Conservation (phyloP, 768 basidiomycete genomes). For the Mycena capillaripes region DNA sequence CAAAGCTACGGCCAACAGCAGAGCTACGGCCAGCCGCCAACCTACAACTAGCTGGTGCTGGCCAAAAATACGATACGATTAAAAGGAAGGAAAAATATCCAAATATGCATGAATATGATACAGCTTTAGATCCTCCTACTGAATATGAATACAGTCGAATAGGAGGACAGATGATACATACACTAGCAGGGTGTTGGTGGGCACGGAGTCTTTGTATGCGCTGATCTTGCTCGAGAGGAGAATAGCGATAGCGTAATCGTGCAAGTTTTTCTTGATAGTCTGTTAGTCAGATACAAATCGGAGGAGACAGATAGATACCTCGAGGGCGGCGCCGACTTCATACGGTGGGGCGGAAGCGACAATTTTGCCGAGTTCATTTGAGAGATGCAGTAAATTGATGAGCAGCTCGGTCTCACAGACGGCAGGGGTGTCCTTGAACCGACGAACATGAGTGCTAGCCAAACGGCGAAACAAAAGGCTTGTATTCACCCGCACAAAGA, state of each 20-base stretch:
- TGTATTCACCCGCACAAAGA: not conserved
- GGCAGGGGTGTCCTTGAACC: not conserved
- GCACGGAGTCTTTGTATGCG: conserved; percentile 38
- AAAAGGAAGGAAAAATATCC: too few relatives aligned
- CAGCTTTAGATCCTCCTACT: too few relatives aligned
- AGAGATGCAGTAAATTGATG: not conserved
- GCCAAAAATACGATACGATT: too few relatives aligned
- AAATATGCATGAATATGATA: too few relatives aligned
- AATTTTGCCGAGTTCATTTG: conserved; percentile 28
- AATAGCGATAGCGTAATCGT: conserved; percentile 33
- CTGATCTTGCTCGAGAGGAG: conserved; percentile 41
- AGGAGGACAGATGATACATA: not conserved
- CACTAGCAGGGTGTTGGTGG: conserved; percentile 39
- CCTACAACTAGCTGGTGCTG: too few relatives aligned
- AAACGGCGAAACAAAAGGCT: not conserved
- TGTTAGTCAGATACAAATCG: not conserved
- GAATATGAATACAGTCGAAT: too few relatives aligned
- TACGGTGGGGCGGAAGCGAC: conserved; percentile 22
- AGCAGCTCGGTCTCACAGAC: not conserved
- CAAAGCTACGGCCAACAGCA: too few relatives aligned
- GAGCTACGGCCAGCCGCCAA: too few relatives aligned
- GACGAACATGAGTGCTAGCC: not conserved
- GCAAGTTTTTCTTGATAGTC: conserved; percentile 38
- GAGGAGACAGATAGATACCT: conserved; percentile 5
- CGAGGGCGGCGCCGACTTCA: conserved; percentile 3